These are phyloP conservation scores for Neurospora sp. DNA, from an alignment of 495 filamentous ascomycete genomes.

Conservation along the genomic window DNA sequence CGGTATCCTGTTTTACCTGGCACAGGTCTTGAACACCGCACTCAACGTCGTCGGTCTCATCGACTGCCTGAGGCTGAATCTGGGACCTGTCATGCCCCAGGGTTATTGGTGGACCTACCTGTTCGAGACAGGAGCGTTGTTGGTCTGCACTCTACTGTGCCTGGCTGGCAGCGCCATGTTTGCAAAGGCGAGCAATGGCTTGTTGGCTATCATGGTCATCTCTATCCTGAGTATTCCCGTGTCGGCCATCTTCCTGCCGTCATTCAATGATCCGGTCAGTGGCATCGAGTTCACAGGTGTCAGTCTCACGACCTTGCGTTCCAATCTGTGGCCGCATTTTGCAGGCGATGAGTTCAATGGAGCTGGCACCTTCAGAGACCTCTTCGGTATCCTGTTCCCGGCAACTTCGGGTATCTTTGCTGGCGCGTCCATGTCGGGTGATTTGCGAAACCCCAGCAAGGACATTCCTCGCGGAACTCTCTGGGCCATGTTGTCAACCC, in stretches of 20 bases:
- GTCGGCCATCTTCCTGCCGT: conserved; percentile 54
- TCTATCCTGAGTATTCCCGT: conserved; percentile 76
- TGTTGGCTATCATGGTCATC: conserved; percentile 63
- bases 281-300: conserved; percentile 71
- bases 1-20: conserved; percentile 80
- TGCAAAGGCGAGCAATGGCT: conserved; percentile 65
- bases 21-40: conserved; percentile 75
- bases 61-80: conserved; percentile 71
- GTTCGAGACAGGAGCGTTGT: conserved; percentile 61
- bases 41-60: conserved; percentile 85
- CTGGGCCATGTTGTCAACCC: conserved; percentile 64
- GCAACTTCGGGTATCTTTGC: conserved; percentile 61
- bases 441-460: conserved; percentile 73
- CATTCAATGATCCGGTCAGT: conserved; percentile 50
- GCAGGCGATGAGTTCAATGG: conserved; percentile 36
- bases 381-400: conserved; percentile 83
- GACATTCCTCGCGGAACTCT: conserved; percentile 76
- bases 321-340: conserved; percentile 56
- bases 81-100: conserved; percentile 61
- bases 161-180: conserved; percentile 75
- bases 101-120: conserved; percentile 70
- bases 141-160: conserved; percentile 68
- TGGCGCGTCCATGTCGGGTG: conserved; percentile 87
- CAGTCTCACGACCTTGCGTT: conserved; percentile 54
- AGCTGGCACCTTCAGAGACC: conserved; percentile 65